Conservation (phyloP, 2,329 filamentous ascomycete genomes). For the Fusarium concolor region DNA sequence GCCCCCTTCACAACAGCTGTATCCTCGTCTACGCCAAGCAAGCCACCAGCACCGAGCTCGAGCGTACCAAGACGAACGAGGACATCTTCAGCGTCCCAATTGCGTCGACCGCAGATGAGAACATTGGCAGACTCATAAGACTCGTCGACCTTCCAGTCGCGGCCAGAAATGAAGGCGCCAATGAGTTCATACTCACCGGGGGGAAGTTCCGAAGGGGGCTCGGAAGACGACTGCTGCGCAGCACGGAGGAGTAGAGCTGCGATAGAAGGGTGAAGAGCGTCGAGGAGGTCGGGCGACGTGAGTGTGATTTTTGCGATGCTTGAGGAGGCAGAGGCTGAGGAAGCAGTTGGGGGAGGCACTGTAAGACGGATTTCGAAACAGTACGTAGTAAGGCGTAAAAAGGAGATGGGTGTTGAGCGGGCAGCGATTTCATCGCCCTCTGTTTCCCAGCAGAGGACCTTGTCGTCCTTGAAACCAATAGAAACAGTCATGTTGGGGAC, state of each 20-base stretch:
- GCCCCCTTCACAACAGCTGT: slow-evolving; percentile 46
- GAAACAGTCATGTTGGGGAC: slow-evolving; percentile 51
- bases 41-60: slow-evolving; percentile 43
- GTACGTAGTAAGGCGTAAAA: slow-evolving; percentile 51
- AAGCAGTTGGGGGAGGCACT: slow-evolving; percentile 20
- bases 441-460: slow-evolving; percentile 52
- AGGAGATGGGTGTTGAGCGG: slow-evolving; percentile 45
- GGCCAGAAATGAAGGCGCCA: slow-evolving; percentile 48
- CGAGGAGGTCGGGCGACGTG: slow-evolving; percentile 40
- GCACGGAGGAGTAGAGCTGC: slow-evolving; percentile 41
- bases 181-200: slow-evolving; percentile 44
- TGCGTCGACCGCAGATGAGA: slow-evolving; percentile 47
- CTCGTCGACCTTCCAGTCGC: slow-evolving; percentile 47
- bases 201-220: slow-evolving; percentile 32
- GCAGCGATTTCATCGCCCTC: slow-evolving; percentile 49
- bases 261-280: slow-evolving; percentile 33
- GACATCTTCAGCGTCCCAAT: slow-evolving; percentile 45
- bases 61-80: slow-evolving; percentile 50
- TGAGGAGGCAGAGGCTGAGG: slow-evolving; percentile 22
- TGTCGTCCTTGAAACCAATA: slow-evolving; percentile 51
- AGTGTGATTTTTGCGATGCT: slow-evolving; percentile 33
- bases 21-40: slow-evolving; percentile 44
- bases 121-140: slow-evolving; percentile 46
- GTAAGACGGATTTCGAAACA: slow-evolving; percentile 50
- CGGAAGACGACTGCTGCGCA: slow-evolving; percentile 21